Percentiles rank a stretch among this genome's conserved stretches.
Evolutionary conservation across 2,329 filamentous ascomycete species (phyloP).

Genomic region (Diaporthe ilicicola): DNA sequence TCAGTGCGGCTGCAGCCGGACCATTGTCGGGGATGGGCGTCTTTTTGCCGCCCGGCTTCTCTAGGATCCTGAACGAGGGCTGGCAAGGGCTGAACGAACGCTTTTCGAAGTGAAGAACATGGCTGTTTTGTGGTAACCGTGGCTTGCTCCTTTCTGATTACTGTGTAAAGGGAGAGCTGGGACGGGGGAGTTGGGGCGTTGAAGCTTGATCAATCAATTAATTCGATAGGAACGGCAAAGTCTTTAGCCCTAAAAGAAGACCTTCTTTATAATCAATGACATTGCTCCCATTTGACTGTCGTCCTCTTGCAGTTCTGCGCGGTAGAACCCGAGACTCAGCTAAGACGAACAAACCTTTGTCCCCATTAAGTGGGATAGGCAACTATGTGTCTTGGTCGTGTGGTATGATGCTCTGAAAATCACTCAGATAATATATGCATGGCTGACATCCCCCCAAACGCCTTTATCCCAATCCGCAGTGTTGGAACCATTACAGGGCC

Average conservation of each 20-base stretch:
- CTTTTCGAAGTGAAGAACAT: background rate
- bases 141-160: background rate
- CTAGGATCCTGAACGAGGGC: background rate
- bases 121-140: background rate
- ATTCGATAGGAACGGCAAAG: background rate
- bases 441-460: background rate
- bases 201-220: background rate
- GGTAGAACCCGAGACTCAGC: background rate
- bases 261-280: background rate
- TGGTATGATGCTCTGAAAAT: slow-evolving; percentile 14
- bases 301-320: background rate
- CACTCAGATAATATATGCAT: background rate
- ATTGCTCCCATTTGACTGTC: background rate
- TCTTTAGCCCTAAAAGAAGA: background rate
- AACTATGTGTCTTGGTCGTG: background rate
- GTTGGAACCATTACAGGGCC: slow-evolving; percentile 4
- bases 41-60: background rate
- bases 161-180: background rate
- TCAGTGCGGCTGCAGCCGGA: background rate
- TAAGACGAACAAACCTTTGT: background rate
- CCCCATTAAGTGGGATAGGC: background rate
- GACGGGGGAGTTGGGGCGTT: slow-evolving; percentile 14
- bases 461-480: background rate
- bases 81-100: background rate
- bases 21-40: background rate